These are phyloP conservation scores for Smithsoniella earleae DNA, from an alignment of 163 green algal species.

Conservation along the genomic window DNA sequence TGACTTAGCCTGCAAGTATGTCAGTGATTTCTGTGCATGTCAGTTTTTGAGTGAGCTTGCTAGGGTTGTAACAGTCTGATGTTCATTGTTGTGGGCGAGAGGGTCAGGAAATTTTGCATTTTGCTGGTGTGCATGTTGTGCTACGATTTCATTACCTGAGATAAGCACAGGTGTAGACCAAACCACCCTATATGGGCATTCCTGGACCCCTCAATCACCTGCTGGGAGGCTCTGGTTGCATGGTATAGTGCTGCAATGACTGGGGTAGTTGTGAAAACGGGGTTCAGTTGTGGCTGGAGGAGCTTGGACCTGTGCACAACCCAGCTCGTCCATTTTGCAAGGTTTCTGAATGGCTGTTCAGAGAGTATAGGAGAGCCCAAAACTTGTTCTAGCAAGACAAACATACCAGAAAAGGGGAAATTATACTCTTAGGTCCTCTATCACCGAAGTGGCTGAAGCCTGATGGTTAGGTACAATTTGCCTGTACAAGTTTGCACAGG, in stretches of 20 bases:
- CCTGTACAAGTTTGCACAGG: too few species aligned
- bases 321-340: too few species aligned
- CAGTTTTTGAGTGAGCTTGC: not conserved
- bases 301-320: not conserved
- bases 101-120: not conserved
- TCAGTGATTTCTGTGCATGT: not conserved
- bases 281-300: not conserved
- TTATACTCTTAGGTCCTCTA: not conserved
- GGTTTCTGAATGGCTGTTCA: too few species aligned
- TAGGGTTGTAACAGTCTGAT: not conserved
- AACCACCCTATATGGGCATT: not conserved
- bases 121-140: not conserved
- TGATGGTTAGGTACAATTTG: not conserved
- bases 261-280: not conserved
- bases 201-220: not conserved
- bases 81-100: not conserved
- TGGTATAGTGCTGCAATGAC: not conserved
- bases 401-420: not conserved
- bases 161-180: not conserved
- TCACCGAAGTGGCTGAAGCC: not conserved
- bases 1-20: too few species aligned
- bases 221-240: not conserved
- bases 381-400: too few species aligned
- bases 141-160: not conserved
- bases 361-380: too few species aligned